phyloP scores from a whole-genome alignment of 306 rosid species.

The Glycine tomentella region DNA sequence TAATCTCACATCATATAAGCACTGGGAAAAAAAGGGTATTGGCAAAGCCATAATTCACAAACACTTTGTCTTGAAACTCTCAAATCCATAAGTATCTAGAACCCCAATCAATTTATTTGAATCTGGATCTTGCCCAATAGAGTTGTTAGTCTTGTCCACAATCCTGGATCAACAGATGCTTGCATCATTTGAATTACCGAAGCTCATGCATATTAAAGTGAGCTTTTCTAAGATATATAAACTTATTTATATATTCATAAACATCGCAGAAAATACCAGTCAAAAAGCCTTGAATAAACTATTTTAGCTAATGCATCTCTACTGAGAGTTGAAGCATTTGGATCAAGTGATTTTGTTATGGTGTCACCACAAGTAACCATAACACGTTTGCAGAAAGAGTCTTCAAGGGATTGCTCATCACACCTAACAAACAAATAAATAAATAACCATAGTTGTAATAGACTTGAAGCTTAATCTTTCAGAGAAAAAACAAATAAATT shows the following conservation, averaged over 20 bases:
- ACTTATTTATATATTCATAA: conserved; percentile 23
- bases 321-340: conserved; percentile 72
- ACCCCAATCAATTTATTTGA: conserved; percentile 89
- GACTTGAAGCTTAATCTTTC: conserved; percentile 31
- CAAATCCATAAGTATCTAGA: conserved; percentile 97
- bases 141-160: conserved; percentile 83
- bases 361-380: conserved; percentile 95
- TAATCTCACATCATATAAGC: conserved; percentile 40
- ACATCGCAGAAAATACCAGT: conserved; percentile 68
- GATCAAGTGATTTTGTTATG: conserved; percentile 82
- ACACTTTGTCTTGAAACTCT: conserved; percentile 99
- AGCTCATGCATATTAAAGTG: conserved; percentile 18
- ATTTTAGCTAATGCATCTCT: conserved; percentile 94
- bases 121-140: conserved; percentile 92
- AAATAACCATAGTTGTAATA: conserved; percentile 30
- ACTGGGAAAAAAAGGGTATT: conserved; percentile 61
- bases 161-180: conserved; percentile 66
- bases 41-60: too few species aligned
- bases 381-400: conserved; percentile 91
- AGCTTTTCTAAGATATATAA: not conserved
- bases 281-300: conserved; percentile 88
- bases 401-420: conserved; percentile 81
- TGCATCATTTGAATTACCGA: conserved; percentile 32
- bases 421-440: conserved; percentile 66
- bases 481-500: conserved; percentile 20